These are phyloP conservation scores for Apostasia shenzhenica DNA, from an alignment of 106 monocot genomes.

Conservation along the genomic window DNA sequence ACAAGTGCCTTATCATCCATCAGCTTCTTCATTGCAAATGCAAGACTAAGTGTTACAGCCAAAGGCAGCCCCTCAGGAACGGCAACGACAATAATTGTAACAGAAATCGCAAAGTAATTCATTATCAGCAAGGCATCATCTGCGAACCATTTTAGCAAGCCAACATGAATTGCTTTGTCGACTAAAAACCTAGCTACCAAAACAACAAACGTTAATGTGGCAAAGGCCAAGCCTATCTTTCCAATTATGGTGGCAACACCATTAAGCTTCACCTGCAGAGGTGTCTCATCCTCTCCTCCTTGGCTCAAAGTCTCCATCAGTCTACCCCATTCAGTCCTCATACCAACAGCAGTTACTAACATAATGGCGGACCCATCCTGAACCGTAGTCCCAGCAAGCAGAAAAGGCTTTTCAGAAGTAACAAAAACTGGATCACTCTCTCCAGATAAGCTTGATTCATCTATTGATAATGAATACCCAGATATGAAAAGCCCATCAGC, in stretches of 20 bases:
- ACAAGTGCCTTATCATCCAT: slow-evolving; percentile 92
- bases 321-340: slow-evolving; percentile 93
- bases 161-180: slow-evolving; percentile 30
- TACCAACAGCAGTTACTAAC: slow-evolving; percentile 88
- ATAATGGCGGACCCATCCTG: slow-evolving; percentile 93
- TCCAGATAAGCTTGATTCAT: slow-evolving; percentile 91
- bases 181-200: slow-evolving; percentile 52
- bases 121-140: slow-evolving; percentile 63
- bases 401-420: slow-evolving; percentile 63
- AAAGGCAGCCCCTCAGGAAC: slow-evolving; percentile 97
- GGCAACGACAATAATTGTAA: slow-evolving; percentile 95
- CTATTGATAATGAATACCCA: slow-evolving; percentile 75
- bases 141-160: slow-evolving; percentile 49
- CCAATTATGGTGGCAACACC: slow-evolving; percentile 97
- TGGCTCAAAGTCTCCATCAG: slow-evolving; percentile 89
- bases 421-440: slow-evolving; percentile 78
- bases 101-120: slow-evolving; percentile 78
- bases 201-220: slow-evolving; percentile 69
- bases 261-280: slow-evolving; percentile 93
- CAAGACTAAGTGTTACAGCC: slow-evolving; percentile 94
- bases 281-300: slow-evolving; percentile 91
- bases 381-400: slow-evolving; percentile 86
- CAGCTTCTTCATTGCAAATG: slow-evolving; percentile 95
- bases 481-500: slow-evolving; percentile 87
- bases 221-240: slow-evolving; percentile 85